These are phyloP conservation scores for Mycena floridula DNA, from an alignment of 768 basidiomycete genomes.

Conservation along the genomic window DNA sequence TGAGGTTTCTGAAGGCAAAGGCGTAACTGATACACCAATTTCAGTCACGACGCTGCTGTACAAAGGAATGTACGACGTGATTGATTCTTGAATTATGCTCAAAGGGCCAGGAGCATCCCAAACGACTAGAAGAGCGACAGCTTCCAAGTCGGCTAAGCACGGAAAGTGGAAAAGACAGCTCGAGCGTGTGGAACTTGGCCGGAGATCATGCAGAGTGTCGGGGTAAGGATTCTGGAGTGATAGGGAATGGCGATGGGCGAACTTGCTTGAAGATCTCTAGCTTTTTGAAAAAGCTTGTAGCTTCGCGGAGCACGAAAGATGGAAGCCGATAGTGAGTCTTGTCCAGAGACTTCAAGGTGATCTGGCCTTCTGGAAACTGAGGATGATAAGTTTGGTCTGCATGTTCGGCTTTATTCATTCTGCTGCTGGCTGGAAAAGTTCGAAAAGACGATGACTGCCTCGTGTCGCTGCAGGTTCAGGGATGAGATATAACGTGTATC, in stretches of 20 bases:
- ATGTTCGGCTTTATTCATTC: too few relatives aligned
- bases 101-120: slow-evolving; percentile 1
- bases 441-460: too few relatives aligned
- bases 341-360: not conserved
- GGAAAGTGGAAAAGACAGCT: not conserved
- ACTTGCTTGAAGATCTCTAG: not conserved
- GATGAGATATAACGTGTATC: too few relatives aligned
- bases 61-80: not conserved
- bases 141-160: not conserved
- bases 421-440: too few relatives aligned
- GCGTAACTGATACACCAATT: not conserved
- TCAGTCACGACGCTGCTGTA: not conserved
- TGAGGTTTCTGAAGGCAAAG: not conserved
- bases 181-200: not conserved
- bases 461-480: too few relatives aligned
- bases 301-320: not conserved
- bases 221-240: not conserved
- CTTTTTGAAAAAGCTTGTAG: not conserved
- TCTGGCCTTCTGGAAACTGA: not conserved
- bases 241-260: not conserved
- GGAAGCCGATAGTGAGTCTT: not conserved
- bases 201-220: not conserved
- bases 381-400: not conserved
- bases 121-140: not conserved
- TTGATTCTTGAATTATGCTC: not conserved